Evolutionary conservation across 441 rosid species (phyloP).

Genomic region (Pelargonium fulgidum): DNA sequence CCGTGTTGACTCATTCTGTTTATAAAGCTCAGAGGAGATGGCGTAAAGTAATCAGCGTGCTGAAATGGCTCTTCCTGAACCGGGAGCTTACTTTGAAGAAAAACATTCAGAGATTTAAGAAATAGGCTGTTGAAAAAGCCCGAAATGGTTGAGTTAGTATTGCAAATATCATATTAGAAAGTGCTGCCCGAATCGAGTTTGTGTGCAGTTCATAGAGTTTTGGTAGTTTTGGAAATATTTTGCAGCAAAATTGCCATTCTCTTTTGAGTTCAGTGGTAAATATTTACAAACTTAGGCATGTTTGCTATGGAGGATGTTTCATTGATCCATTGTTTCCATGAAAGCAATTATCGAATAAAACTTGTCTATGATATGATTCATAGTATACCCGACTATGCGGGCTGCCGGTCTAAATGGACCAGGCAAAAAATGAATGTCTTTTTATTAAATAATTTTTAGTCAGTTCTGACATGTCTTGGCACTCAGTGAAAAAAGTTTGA

Average conservation of each 20-base stretch:
- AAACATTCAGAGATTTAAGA: conserved; percentile 30
- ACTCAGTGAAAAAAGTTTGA: too few relatives aligned
- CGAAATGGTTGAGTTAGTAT: not conserved
- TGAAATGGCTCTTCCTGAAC: conserved; percentile 67
- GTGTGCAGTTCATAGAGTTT: conserved; percentile 23
- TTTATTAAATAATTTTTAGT: too few relatives aligned
- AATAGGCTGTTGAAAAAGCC: not conserved
- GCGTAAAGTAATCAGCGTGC: conserved; percentile 71
- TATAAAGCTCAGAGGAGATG: conserved; percentile 72
- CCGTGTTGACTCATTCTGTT: conserved; percentile 34
- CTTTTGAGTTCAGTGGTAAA: conserved; percentile 17
- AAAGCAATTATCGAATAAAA: conserved; percentile 5
- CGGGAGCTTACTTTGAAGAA: conserved; percentile 45
- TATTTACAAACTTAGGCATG: conserved; percentile 15
- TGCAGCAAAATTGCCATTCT: not conserved
- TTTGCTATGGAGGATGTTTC: conserved; percentile 1
- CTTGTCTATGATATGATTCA: too few relatives aligned
- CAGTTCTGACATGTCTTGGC: too few relatives aligned
- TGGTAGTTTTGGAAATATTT: conserved; percentile 15
- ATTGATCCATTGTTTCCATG: conserved; percentile 10
- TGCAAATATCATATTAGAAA: conserved; percentile 10
- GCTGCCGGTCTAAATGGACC: too few relatives aligned
- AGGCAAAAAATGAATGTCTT: too few relatives aligned
- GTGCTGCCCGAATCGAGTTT: conserved; percentile 21
- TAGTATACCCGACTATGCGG: too few relatives aligned